A percentile compares a stretch with the other conserved stretches of the same genome.
phyloP scores from a whole-genome alignment of 768 basidiomycete species.

The Psilocybe cyanescens region DNA sequence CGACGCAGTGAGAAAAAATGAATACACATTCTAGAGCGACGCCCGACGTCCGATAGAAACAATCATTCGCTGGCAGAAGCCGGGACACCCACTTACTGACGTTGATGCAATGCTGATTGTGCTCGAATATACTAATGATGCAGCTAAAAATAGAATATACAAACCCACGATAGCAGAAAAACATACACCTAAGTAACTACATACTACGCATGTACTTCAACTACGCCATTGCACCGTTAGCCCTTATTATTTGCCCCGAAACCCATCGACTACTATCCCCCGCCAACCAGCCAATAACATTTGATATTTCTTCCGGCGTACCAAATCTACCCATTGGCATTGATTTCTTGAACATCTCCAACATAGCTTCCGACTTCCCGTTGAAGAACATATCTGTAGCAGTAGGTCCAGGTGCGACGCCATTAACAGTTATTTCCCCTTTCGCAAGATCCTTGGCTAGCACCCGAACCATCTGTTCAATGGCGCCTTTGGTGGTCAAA shows the following conservation, averaged over 20 bases:
- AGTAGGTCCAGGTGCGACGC: slow-evolving; percentile 46
- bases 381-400: slow-evolving; percentile 49
- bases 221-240: slow-evolving; percentile 6
- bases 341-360: slow-evolving; percentile 35
- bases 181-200: too few species aligned
- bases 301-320: slow-evolving; percentile 40
- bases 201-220: background rate
- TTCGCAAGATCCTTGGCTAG: slow-evolving; percentile 49
- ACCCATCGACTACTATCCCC: slow-evolving; percentile 46
- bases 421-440: slow-evolving; percentile 36
- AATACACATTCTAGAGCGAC: too few species aligned
- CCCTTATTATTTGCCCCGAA: slow-evolving; percentile 42
- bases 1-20: background rate
- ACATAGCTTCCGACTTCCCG: slow-evolving; percentile 41
- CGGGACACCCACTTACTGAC: too few species aligned
- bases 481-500: slow-evolving; percentile 46
- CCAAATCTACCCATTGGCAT: slow-evolving; percentile 43
- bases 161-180: too few species aligned
- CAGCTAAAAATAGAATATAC: too few species aligned
- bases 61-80: too few species aligned
- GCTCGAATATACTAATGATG: too few species aligned
- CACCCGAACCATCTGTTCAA: slow-evolving; percentile 49
- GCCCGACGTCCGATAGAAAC: too few species aligned
- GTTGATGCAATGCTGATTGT: too few species aligned
- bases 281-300: slow-evolving; percentile 44